These are phyloP conservation scores for Pichia sp. DNA, from an alignment of 1,139 yeast genomes.

Conservation along the genomic window DNA sequence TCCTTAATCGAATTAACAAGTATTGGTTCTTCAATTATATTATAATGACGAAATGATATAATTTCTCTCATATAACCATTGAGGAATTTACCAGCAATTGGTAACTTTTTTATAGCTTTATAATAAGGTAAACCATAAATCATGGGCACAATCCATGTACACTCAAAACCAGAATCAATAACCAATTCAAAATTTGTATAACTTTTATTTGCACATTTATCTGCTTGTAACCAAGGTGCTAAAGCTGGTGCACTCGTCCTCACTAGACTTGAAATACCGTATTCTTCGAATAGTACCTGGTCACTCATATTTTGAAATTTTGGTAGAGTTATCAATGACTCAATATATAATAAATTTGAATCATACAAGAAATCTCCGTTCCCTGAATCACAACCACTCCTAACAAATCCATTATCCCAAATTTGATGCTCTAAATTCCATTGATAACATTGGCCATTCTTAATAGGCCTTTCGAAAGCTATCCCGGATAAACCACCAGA, in stretches of 20 bases:
- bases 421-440: constrained; percentile 92
- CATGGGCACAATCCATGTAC: constrained; percentile 84
- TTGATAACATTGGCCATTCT: constrained; percentile 78
- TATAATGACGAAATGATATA: constrained; percentile 85
- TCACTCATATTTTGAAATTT: constrained; percentile 80
- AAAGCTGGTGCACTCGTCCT: constrained; percentile 60
- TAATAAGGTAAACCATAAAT: constrained; percentile 72
- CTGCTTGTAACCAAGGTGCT: constrained; percentile 52
- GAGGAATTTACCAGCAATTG: constrained; percentile 78
- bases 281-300: constrained; percentile 91
- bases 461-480: constrained; percentile 72
- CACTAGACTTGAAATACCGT: constrained; percentile 63
- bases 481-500: constrained; percentile 45
- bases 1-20: constrained; percentile 84
- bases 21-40: constrained; percentile 85
- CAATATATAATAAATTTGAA: constrained; percentile 55
- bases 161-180: constrained; percentile 80
- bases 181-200: constrained; percentile 61
- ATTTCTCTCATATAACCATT: constrained; percentile 79
- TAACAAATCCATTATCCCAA: constrained; percentile 73
- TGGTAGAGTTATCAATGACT: constrained; percentile 77
- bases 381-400: constrained; percentile 30
- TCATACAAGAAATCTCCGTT: constrained; percentile 38
- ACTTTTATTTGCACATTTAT: constrained; percentile 19
- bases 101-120: constrained; percentile 67